Percentiles rank a stretch among this genome's conserved stretches.
Evolutionary conservation across 345 rosid genomes (phyloP).

Genomic region (Jatropha curcas): DNA sequence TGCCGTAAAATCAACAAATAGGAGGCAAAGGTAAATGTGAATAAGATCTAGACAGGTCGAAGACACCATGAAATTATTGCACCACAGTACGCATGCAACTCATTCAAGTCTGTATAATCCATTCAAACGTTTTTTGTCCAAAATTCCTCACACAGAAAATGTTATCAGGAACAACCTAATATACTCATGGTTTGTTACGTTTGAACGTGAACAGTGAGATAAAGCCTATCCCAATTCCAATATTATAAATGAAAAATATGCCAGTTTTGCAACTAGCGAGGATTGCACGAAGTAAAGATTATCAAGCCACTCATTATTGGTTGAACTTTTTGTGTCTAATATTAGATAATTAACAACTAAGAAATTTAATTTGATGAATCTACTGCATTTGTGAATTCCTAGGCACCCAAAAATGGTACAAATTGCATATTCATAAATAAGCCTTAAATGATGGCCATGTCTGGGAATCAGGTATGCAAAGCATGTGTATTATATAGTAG

Average conservation of each 20-base stretch:
- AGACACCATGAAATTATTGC: not conserved
- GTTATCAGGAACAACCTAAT: not conserved
- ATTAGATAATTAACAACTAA: not conserved
- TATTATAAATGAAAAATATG: not conserved
- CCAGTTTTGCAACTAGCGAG: not conserved
- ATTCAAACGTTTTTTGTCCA: no score
- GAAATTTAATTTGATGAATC: not conserved
- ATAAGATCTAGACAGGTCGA: not conserved
- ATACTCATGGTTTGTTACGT: not conserved
- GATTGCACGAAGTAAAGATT: not conserved
- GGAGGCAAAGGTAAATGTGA: not conserved
- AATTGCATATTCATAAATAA: not conserved
- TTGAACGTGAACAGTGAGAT: not conserved
- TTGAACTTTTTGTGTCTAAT: not conserved
- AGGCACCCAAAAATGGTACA: not conserved
- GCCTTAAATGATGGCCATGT: not conserved
- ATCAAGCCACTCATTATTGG: not conserved
- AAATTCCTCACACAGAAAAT: not conserved
- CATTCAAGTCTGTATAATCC: not conserved
- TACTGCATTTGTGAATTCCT: not conserved
- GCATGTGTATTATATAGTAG: not conserved
- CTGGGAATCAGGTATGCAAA: not conserved
- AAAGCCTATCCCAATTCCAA: not conserved
- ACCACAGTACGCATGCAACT: not conserved
- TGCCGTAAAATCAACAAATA: not conserved